Percentiles rank a stretch among this genome's conserved stretches.
Conservation (phyloP, 345 rosid species). For the Eucalyptus decipiens region DNA sequence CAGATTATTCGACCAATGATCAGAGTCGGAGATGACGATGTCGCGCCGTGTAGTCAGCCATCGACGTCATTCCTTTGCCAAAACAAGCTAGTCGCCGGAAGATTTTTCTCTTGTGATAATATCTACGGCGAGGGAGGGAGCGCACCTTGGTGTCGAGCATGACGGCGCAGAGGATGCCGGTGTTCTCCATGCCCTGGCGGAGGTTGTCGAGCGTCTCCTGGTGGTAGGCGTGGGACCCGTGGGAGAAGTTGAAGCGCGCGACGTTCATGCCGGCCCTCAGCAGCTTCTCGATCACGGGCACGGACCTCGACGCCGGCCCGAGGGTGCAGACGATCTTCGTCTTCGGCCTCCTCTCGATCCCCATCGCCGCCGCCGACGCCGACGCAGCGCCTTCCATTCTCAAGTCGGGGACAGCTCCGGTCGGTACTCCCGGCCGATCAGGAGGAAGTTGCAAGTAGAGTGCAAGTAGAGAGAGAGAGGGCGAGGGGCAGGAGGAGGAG, state of each 20-base stretch:
- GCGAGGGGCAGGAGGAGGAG: not conserved
- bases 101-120: not conserved
- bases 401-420: not conserved
- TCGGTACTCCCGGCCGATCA: not conserved
- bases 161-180: constrained; percentile 90
- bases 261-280: constrained; percentile 93
- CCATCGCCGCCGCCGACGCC: not conserved
- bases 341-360: constrained; percentile 55
- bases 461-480: not conserved
- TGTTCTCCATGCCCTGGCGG: constrained; percentile 67
- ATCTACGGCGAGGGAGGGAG: not conserved
- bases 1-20: not conserved
- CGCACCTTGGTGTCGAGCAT: constrained; percentile 95
- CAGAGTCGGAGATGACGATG: not conserved
- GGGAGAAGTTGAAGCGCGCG: constrained; percentile 96
- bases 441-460: not conserved
- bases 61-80: not conserved
- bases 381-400: not conserved
- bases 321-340: constrained; percentile 96
- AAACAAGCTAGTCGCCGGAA: not conserved
- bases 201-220: constrained; percentile 94
- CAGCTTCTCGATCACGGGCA: constrained; percentile 75
- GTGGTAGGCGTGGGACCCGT: constrained; percentile 90
- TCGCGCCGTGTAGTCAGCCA: not conserved
- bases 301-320: constrained; percentile 86